A percentile compares a stretch with the other conserved stretches of the same genome.
phyloP scores from a whole-genome alignment of 305 asterid species.

The Caryopteris hybrid region DNA sequence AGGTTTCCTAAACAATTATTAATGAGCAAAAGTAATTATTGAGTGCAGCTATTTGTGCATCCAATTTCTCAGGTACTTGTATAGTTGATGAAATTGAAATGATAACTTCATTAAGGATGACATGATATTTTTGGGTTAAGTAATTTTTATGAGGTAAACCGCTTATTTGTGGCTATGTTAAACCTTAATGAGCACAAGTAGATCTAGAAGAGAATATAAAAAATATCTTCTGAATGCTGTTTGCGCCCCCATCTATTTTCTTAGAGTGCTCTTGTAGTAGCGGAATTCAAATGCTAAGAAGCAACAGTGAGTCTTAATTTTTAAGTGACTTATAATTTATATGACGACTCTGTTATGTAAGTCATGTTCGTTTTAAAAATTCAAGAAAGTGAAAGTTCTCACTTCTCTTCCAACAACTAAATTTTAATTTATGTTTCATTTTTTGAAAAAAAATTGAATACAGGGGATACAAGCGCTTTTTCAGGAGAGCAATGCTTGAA shows the following conservation, averaged over 20 bases:
- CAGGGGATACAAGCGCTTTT: slow-evolving; percentile 98
- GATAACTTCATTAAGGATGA: background rate
- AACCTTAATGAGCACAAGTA: background rate
- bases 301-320: background rate
- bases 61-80: background rate
- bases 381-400: background rate
- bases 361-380: background rate
- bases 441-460: background rate
- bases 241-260: background rate
- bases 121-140: background rate
- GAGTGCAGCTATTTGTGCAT: background rate
- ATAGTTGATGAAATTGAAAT: background rate
- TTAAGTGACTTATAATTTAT: background rate
- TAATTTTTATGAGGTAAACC: background rate
- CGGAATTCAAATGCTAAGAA: slow-evolving; percentile 2
- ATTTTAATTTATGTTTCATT: background rate
- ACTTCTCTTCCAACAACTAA: background rate
- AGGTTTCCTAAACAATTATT: background rate
- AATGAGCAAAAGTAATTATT: background rate
- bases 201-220: background rate
- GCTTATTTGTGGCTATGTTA: no score
- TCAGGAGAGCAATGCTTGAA: slow-evolving; percentile 84
- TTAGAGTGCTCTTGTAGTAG: background rate
- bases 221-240: background rate
- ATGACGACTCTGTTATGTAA: background rate